Percentiles rank a stretch among this genome's conserved stretches.
These are phyloP conservation scores for Boletellus sp. DNA, from an alignment of 1,284 basidiomycete species.

Conservation along the genomic window DNA sequence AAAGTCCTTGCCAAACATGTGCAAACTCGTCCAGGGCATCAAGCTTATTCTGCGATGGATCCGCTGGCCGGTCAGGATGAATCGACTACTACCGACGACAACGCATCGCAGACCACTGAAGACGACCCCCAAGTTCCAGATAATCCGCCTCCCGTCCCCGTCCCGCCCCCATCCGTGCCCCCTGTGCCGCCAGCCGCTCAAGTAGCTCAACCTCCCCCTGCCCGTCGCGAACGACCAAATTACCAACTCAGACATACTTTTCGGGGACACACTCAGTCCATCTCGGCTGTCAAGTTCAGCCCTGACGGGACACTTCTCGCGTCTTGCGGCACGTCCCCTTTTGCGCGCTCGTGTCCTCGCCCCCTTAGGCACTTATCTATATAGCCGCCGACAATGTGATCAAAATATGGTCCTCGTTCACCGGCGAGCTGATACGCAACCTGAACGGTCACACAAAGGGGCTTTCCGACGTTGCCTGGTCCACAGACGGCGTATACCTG, in stretches of 20 bases:
- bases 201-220: conserved; percentile 15
- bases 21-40: conserved; percentile 19
- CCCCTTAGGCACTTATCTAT: not conserved
- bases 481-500: conserved; percentile 75
- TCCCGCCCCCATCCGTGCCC: conserved; percentile 36
- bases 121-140: conserved; percentile 75
- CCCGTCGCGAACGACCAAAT: conserved; percentile 56
- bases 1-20: conserved; percentile 22
- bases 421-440: conserved; percentile 73
- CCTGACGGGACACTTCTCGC: conserved; percentile 78
- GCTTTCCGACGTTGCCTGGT: conserved; percentile 86
- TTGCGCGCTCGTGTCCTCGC: not conserved
- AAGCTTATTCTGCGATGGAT: conserved; percentile 19
- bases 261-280: conserved; percentile 69
- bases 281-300: conserved; percentile 82
- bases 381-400: conserved; percentile 71
- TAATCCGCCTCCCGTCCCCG: conserved; percentile 40
- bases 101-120: conserved; percentile 76
- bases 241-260: conserved; percentile 67
- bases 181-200: conserved; percentile 30
- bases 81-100: conserved; percentile 74
- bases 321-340: conserved; percentile 61
- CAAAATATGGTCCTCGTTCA: conserved; percentile 78
- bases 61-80: conserved; percentile 50
- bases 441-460: conserved; percentile 76